phyloP scores from a whole-genome alignment of 1,284 basidiomycete genomes.

The Tremellales sp. region DNA sequence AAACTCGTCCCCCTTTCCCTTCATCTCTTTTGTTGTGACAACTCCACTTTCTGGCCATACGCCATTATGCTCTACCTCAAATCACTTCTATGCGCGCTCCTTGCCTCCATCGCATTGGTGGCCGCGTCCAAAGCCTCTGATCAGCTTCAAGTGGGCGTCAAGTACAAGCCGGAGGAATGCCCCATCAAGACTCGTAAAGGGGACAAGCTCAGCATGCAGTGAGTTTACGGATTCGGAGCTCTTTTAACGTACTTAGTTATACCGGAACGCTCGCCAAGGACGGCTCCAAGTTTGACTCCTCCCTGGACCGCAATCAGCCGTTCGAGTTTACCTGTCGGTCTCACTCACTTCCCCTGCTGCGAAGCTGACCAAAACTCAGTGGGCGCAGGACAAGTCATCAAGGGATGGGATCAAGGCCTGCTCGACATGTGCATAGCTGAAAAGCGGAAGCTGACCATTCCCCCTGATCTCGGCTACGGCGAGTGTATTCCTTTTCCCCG shows the following conservation, averaged over 20 bases:
- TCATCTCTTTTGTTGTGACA: background rate
- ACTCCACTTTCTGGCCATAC: background rate
- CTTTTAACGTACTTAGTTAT: slow-evolving; percentile 40
- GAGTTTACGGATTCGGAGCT: slow-evolving; percentile 10
- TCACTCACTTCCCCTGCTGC: background rate
- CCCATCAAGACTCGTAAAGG: slow-evolving; percentile 51
- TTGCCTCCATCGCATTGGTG: slow-evolving; percentile 50
- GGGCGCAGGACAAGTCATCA: slow-evolving; percentile 55
- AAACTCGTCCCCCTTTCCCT: slow-evolving; percentile 4
- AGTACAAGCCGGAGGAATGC: slow-evolving; percentile 51
- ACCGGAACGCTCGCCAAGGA: slow-evolving; percentile 52
- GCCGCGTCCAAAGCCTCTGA: slow-evolving; percentile 44
- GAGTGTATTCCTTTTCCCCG: slow-evolving; percentile 33
- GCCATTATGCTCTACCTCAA: slow-evolving; percentile 4
- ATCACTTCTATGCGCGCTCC: slow-evolving; percentile 28
- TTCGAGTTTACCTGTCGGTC: slow-evolving; percentile 51
- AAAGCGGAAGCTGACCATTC: slow-evolving; percentile 87
- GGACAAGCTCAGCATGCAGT: slow-evolving; percentile 53
- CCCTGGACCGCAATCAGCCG: slow-evolving; percentile 52
- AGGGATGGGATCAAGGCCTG: slow-evolving; percentile 51
- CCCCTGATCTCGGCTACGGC: slow-evolving; percentile 75
- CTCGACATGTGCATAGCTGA: slow-evolving; percentile 79
- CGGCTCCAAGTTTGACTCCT: slow-evolving; percentile 56
- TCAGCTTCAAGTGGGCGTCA: slow-evolving; percentile 49
- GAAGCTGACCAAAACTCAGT: slow-evolving; percentile 45